A percentile compares a stretch with the other conserved stretches of the same genome.
phyloP scores from a whole-genome alignment of 169 alveolate genomes.

The Eimeria brunetti region DNA sequence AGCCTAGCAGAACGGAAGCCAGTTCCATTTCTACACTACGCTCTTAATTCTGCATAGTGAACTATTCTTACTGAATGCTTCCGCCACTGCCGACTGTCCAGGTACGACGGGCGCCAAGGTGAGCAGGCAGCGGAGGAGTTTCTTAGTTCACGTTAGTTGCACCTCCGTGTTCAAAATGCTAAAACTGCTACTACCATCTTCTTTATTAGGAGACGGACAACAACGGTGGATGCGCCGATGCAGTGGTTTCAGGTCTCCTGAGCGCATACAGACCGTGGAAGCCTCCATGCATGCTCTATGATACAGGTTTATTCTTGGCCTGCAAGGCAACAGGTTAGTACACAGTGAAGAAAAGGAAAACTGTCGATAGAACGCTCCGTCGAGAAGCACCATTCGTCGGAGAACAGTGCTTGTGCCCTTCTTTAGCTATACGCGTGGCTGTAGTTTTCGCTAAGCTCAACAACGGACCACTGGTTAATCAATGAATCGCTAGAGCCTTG shows the following conservation, averaged over 20 bases:
- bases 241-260: not conserved
- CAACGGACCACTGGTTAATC: too few species aligned
- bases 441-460: too few species aligned
- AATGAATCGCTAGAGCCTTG: too few species aligned
- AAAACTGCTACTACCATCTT: not conserved
- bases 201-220: not conserved
- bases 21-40: too few species aligned
- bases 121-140: not conserved
- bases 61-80: too few species aligned
- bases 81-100: too few species aligned
- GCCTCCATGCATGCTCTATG: not conserved
- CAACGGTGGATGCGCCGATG: not conserved
- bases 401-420: not conserved
- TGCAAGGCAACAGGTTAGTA: not conserved
- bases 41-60: too few species aligned
- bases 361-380: not conserved
- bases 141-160: not conserved
- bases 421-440: too few species aligned
- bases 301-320: not conserved
- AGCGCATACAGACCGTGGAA: not conserved
- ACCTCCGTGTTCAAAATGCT: not conserved
- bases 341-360: not conserved
- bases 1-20: too few species aligned
- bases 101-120: not conserved
- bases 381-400: not conserved